Base-by-base conservation (phyloP, 306 rosid genomes). In the Crotalaria pallida region DNA sequence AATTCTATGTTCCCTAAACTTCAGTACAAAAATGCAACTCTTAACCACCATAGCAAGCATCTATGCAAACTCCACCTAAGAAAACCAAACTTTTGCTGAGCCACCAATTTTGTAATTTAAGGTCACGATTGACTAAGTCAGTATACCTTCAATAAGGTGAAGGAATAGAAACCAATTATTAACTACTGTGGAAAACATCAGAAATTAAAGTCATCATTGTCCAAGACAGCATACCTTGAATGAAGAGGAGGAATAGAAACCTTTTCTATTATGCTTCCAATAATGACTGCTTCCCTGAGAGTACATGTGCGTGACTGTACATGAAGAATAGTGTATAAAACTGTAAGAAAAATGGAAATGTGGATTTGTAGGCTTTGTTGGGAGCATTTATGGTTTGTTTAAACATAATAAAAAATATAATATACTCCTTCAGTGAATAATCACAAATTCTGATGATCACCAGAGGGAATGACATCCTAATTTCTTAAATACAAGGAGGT, bases 231-330 rank as follows among this genome's bases (percentile, higher is more conserved):
- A 71, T 79, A 91, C 98, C 97, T 88, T 78, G 98, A 94, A 87
- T 94, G 97, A 79, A 88, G 96, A 34, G 89, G 81, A 47, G 97
- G 98, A 84, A 90, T 87, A 52, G 97, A 83, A 63, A 84, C 84
- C 78, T 94, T 94, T 76, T 90, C 86, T 44, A 94, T 40, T 80
- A 94, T 79, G 82, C 98, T 90, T 44, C 98, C 98, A 70, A 90
- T 44, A 56, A 94, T 85, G 62, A 94, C 98, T 66, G 98, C 98
- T 85, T 94, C 98, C 78, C 97, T 88, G 52, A 88, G 83, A 74
- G 79, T 88, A 72, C 97, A 93, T 29, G 96, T 90, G 27, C 81
- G 83, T 4, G 97, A 90, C 97, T 92, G 88, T 48, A 71, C 13
- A 79, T 41, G 51, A 74, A 82, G 66, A 78, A 74, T 4, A 64